These are phyloP conservation scores for Orbilia brochopaga DNA, from an alignment of 2,329 filamentous ascomycete species.

Conservation along the genomic window DNA sequence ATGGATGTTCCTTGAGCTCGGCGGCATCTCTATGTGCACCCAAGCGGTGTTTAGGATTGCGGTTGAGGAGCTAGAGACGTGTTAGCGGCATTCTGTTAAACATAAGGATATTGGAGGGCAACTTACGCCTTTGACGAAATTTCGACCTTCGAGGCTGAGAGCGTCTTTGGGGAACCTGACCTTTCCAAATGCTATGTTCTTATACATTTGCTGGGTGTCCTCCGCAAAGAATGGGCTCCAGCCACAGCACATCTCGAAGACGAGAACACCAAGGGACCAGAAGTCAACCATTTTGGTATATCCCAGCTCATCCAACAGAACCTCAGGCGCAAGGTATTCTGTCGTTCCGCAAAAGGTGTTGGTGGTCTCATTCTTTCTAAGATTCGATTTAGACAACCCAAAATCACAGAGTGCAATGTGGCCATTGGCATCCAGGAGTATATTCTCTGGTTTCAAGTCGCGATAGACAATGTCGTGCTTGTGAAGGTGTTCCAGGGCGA, in stretches of 20 bases:
- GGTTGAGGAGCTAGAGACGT: slow-evolving; percentile 71
- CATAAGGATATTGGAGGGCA: background rate
- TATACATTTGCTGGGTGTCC: slow-evolving; percentile 99
- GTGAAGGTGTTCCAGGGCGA: slow-evolving; percentile 93
- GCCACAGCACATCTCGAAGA: slow-evolving; percentile 99
- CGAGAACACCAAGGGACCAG: slow-evolving; percentile 95
- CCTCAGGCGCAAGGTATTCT: slow-evolving; percentile 94
- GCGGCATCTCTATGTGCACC: slow-evolving; percentile 90
- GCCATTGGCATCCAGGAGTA: slow-evolving; percentile 92
- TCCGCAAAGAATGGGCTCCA: slow-evolving; percentile 99
- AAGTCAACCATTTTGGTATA: slow-evolving; percentile 99
- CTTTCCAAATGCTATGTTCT: slow-evolving; percentile 99
- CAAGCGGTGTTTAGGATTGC: slow-evolving; percentile 93
- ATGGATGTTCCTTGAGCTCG: slow-evolving; percentile 90
- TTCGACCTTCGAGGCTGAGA: slow-evolving; percentile 88
- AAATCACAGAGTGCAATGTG: slow-evolving; percentile 98
- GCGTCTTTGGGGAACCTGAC: slow-evolving; percentile 95
- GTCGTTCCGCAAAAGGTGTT: slow-evolving; percentile 99
- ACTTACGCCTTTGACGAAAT: slow-evolving; percentile 85
- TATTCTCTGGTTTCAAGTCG: slow-evolving; percentile 97
- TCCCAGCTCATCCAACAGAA: slow-evolving; percentile 90
- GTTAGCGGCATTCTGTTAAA: slow-evolving; percentile 12
- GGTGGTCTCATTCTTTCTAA: slow-evolving; percentile 95
- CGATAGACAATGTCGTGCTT: slow-evolving; percentile 97
- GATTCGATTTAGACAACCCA: slow-evolving; percentile 93